Percentiles rank a stretch among this genome's conserved stretches.
Evolutionary conservation across 192 early-diverging fungal species (phyloP).

Genomic region (Gryganskiella cystojenkinii): DNA sequence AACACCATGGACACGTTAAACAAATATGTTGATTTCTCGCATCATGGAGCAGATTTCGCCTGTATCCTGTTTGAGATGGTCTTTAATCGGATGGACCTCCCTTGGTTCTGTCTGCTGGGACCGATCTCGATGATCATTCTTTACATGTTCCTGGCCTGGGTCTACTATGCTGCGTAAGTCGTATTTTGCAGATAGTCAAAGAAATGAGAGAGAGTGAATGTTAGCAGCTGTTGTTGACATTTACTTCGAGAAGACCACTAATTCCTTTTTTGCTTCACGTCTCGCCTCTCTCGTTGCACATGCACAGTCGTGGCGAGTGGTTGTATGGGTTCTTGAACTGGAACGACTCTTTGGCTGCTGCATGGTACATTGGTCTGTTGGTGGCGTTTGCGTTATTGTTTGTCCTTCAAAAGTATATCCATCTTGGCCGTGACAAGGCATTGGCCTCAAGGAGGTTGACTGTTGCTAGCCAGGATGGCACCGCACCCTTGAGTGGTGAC

Average conservation of each 20-base stretch:
- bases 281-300: not conserved
- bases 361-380: constrained; percentile 39
- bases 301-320: constrained; percentile 35
- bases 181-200: too few relatives aligned
- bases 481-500: not conserved
- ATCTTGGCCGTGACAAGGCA: constrained; percentile 22
- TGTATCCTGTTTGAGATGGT: constrained; percentile 42
- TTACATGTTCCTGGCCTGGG: constrained; percentile 52
- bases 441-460: constrained; percentile 6
- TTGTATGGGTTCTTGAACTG: constrained; percentile 50
- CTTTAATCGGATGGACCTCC: constrained; percentile 43
- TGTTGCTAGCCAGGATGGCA: constrained; percentile 25
- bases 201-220: too few relatives aligned
- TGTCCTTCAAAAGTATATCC: constrained; percentile 37
- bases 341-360: constrained; percentile 33
- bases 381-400: constrained; percentile 28
- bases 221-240: too few relatives aligned
- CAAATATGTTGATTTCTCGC: constrained; percentile 45
- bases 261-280: not conserved
- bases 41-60: constrained; percentile 33
- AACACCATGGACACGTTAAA: constrained; percentile 49
- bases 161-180: constrained; percentile 48
- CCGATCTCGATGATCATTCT: constrained; percentile 42
- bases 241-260: not conserved
- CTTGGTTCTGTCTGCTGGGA: constrained; percentile 23